These are phyloP conservation scores for Dryadomyces sulphureus DNA, from an alignment of 2,329 filamentous ascomycete genomes.

Conservation along the genomic window DNA sequence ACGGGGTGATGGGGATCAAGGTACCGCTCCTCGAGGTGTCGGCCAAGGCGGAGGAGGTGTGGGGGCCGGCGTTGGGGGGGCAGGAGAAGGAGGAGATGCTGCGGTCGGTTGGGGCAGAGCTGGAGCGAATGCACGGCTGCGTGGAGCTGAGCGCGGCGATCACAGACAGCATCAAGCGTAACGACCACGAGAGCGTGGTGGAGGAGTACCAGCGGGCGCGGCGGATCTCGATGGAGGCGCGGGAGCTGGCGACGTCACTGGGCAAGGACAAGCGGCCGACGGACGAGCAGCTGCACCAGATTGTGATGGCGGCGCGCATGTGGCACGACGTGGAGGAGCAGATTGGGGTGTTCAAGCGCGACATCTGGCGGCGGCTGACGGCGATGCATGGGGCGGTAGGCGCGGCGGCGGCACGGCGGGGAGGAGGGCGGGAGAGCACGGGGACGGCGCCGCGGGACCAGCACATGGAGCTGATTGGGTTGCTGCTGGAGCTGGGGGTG, in stretches of 20 bases:
- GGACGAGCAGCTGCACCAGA: conserved; percentile 70
- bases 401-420: neutral
- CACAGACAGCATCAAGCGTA: conserved; percentile 73
- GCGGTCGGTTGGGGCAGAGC: conserved; percentile 57
- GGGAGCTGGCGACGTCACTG: conserved; percentile 45
- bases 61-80: conserved; percentile 85
- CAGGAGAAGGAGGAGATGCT: conserved; percentile 81
- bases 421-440: neutral
- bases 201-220: conserved; percentile 79
- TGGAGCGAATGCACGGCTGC: conserved; percentile 68
- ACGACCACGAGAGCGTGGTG: conserved; percentile 76
- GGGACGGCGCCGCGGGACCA: conserved; percentile 50
- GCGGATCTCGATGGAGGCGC: conserved; percentile 65
- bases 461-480: conserved; percentile 79
- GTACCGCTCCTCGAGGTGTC: conserved; percentile 76
- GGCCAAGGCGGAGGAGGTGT: conserved; percentile 91
- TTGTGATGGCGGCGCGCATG: conserved; percentile 81
- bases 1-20: conserved; percentile 79
- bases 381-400: conserved; percentile 44
- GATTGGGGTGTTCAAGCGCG: conserved; percentile 72
- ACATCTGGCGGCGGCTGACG: conserved; percentile 71
- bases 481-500: conserved; percentile 85
- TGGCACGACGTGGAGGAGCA: conserved; percentile 90
- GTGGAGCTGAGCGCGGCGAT: conserved; percentile 69
- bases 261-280: conserved; percentile 31